These are phyloP conservation scores for Thalassiosira sp. DNA, from an alignment of 352 stramenopile species.

Conservation along the genomic window DNA sequence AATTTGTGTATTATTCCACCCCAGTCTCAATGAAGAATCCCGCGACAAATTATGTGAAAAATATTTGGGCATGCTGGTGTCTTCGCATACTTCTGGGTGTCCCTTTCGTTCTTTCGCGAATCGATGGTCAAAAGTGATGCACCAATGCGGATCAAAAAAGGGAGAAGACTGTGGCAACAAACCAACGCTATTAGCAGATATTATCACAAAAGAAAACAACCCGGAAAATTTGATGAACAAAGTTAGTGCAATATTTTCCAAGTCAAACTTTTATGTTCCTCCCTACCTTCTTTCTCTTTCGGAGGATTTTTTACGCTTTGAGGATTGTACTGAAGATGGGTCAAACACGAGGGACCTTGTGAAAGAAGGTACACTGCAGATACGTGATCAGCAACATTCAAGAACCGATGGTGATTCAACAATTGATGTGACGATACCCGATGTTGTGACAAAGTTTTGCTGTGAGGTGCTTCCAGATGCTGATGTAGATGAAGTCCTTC, in stretches of 20 bases:
- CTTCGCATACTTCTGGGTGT: slow-evolving; percentile 23
- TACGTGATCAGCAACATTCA: slow-evolving; percentile 7
- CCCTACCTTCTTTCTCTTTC: slow-evolving; percentile 42
- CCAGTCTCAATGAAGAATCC: slow-evolving; percentile 27
- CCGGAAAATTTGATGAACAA: slow-evolving; percentile 10
- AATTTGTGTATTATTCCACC: slow-evolving; percentile 42
- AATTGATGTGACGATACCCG: slow-evolving; percentile 10
- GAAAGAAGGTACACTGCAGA: slow-evolving; percentile 21
- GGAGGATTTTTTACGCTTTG: slow-evolving; percentile 34
- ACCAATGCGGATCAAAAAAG: not conserved
- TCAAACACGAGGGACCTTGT: slow-evolving; percentile 29
- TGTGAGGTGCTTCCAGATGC: slow-evolving; percentile 6
- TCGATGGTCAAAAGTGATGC: slow-evolving; percentile 26
- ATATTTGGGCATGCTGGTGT: slow-evolving; percentile 41
- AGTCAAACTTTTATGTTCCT: slow-evolving; percentile 28
- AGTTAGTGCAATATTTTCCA: not conserved
- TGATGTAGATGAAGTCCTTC: slow-evolving; percentile 5
- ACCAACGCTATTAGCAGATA: not conserved
- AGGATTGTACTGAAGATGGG: slow-evolving; percentile 39
- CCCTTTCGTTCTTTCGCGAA: slow-evolving; percentile 22
- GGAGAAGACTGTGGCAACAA: not conserved
- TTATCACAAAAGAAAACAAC: not conserved
- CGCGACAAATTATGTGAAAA: slow-evolving; percentile 29
- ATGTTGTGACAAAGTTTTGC: slow-evolving; percentile 16
- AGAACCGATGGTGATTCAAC: not conserved